phyloP scores from a whole-genome alignment of 164 flowering plant species.

The Magnolia sinica region DNA sequence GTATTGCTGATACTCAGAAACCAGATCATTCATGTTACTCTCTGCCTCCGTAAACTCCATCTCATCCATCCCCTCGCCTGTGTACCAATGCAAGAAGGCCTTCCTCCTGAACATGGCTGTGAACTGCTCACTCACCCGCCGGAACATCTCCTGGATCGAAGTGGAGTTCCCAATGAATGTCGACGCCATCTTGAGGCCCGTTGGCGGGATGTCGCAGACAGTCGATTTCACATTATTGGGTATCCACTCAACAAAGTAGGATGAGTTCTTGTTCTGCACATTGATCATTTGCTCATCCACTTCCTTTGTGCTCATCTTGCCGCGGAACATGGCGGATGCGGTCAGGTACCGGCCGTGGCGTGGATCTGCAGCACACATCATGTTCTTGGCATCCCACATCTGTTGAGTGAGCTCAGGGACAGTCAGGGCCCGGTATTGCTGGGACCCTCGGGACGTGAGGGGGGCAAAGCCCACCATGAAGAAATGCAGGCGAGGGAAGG shows the following conservation, averaged over 20 bases:
- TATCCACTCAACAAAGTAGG: slow-evolving; percentile 52
- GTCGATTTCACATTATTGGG: slow-evolving; percentile 51
- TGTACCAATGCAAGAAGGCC: slow-evolving; percentile 56
- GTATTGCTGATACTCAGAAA: slow-evolving; percentile 46
- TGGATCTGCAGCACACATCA: slow-evolving; percentile 59
- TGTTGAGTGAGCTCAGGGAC: slow-evolving; percentile 59
- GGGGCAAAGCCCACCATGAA: slow-evolving; percentile 64
- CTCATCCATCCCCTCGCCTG: slow-evolving; percentile 55
- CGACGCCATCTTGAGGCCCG: slow-evolving; percentile 44
- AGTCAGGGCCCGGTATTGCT: slow-evolving; percentile 40
- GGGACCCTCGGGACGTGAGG: slow-evolving; percentile 48
- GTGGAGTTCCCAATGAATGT: slow-evolving; percentile 55
- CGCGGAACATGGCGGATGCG: slow-evolving; percentile 52
- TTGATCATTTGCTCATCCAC: slow-evolving; percentile 54
- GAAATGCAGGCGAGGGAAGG: slow-evolving; percentile 56
- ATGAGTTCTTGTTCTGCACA: slow-evolving; percentile 50
- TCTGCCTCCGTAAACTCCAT: slow-evolving; percentile 54
- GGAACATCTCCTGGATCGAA: slow-evolving; percentile 50
- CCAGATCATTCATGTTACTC: slow-evolving; percentile 12
- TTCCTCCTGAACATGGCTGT: slow-evolving; percentile 56
- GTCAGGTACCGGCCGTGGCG: slow-evolving; percentile 49
- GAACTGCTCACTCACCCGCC: slow-evolving; percentile 49
- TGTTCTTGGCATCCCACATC: slow-evolving; percentile 60
- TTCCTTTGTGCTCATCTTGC: slow-evolving; percentile 52
- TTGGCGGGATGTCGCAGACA: slow-evolving; percentile 47